Evolutionary conservation across 2,329 filamentous ascomycete species (phyloP), one percentile per base, ranked within the genome.

Genomic region (Cladosporium oxysporum): DNA sequence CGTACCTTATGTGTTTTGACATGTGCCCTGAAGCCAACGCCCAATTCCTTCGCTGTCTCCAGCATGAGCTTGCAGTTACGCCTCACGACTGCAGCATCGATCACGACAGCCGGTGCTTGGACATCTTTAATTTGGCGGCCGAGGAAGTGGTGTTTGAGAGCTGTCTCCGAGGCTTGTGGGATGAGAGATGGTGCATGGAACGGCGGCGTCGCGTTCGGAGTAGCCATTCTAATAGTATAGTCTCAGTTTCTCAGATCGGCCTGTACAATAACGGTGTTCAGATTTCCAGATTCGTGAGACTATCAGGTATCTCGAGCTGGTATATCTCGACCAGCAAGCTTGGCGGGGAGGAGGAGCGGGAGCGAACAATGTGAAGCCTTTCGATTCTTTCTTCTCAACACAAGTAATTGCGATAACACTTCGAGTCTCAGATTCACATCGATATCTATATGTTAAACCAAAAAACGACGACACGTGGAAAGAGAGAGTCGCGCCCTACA

Each of bases 1-100:
- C 73, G 64, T 77, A 89, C 90, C 81, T 95, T 95, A 77, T 95
- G 91, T 26, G 90, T 93, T 79, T 95, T 95, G 67, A 94, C 87
- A 76, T 95, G 91, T 1, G 90, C 88, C 66, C 91, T 83, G 81
- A 92, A 94, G 7, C 83, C 84, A 28, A 93, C 81, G 0, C 83
- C 81, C 16, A 93, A 78, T 59, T 79, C 78, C 49, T 83, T 76
- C 16, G 85, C 84, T 0, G 90, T 85, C 14, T 87, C 81, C 7
- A 92, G 84, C 90, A 95, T 93, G 41, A 86, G 82, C 67, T 82
- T 78, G 77, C 91, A 94, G 73, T 94, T 92, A 58, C 83, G 80
- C 64, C 85, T 81, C 28, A 92, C 79, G 50, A 89, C 87, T 3
- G 87, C 86, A 12, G 87, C 76, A 75, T 94, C 90, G 16, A 94